Evolutionary conservation across 345 rosid species (phyloP).

Genomic region (Luvunga scandens): DNA sequence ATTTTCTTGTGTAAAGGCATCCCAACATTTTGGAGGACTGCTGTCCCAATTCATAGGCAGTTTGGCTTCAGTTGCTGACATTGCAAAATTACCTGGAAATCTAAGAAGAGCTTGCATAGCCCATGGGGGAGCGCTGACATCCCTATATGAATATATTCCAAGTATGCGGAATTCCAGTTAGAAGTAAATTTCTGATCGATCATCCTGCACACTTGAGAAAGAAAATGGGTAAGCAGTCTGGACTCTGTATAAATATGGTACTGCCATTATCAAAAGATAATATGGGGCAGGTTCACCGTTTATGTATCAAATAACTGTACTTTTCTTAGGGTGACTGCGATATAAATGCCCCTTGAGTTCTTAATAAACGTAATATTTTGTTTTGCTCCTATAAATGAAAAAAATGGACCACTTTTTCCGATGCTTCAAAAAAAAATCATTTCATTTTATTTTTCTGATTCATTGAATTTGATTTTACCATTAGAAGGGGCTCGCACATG

Average conservation of each 20-base stretch:
- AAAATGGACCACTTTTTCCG: too few relatives aligned
- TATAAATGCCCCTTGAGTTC: too few relatives aligned
- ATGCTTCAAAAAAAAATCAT: too few relatives aligned
- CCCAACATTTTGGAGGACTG: slow-evolving; percentile 85
- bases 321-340: background rate
- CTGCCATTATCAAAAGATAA: background rate
- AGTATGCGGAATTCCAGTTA: background rate
- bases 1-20: slow-evolving; percentile 53
- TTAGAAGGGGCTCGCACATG: too few relatives aligned
- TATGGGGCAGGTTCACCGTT: background rate
- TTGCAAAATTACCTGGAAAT: slow-evolving; percentile 56
- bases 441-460: too few relatives aligned
- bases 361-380: too few relatives aligned
- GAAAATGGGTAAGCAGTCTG: background rate
- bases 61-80: slow-evolving; percentile 61
- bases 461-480: too few relatives aligned
- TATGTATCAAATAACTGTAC: background rate
- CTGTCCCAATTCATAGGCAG: slow-evolving; percentile 63
- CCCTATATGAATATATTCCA: slow-evolving; percentile 15
- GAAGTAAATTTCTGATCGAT: background rate
- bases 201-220: background rate
- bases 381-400: too few relatives aligned
- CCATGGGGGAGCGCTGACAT: slow-evolving; percentile 61
- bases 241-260: background rate
- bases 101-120: slow-evolving; percentile 75